Conservation (phyloP, 2,329 filamentous ascomycete species). For the Trichothecium roseum region DNA sequence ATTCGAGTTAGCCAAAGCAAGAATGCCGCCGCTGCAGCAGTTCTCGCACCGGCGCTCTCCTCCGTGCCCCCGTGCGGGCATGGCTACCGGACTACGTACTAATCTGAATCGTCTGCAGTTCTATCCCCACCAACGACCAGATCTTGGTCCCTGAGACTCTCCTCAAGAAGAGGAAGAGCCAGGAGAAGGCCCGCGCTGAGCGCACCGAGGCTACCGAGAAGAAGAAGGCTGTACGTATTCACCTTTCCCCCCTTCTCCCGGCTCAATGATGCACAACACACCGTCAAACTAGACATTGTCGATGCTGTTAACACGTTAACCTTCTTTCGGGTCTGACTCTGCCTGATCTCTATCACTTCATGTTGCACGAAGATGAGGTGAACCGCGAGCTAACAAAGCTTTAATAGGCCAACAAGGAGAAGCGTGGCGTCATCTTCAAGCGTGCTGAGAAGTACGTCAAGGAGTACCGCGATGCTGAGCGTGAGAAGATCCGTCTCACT, state of each 20-base stretch:
- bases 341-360: conserved; percentile 17
- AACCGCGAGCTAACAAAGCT: conserved; percentile 24
- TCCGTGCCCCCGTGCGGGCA: conserved; percentile 44
- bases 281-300: conserved; percentile 92
- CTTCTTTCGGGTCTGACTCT: conserved; percentile 98
- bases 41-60: conserved; percentile 80
- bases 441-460: conserved; percentile 99
- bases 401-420: conserved; percentile 88
- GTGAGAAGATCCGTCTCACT: conserved; percentile 90
- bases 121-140: conserved; percentile 88
- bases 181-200: conserved; percentile 97
- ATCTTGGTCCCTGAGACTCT: conserved; percentile 98
- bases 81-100: conserved; percentile 60
- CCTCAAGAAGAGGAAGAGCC: conserved; percentile 99
- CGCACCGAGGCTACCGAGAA: conserved; percentile 69
- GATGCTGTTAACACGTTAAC: conserved; percentile 96
- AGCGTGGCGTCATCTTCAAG: conserved; percentile 98
- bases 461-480: conserved; percentile 97
- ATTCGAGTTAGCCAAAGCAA: conserved; percentile 79
- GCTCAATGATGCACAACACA: conserved; percentile 79
- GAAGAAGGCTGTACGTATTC: conserved; percentile 77
- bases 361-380: conserved; percentile 4
- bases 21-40: conserved; percentile 91
- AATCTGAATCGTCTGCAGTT: conserved; percentile 61
- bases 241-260: conserved; percentile 10